phyloP scores from a whole-genome alignment of 2,329 filamentous ascomycete species.

The Shiraia bambusicola region DNA sequence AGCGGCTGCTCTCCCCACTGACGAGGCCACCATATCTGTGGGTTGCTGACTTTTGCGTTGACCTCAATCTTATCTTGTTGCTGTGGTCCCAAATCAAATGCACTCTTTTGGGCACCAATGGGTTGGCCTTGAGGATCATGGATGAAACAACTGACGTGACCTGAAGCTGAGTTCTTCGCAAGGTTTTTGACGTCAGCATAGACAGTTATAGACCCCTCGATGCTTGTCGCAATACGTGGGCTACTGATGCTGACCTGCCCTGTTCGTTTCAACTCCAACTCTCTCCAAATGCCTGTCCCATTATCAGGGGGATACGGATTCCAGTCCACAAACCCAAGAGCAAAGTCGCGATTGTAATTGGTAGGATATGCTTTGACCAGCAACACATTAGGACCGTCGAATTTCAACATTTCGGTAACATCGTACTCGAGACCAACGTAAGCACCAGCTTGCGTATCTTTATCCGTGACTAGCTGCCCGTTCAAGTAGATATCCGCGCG shows the following conservation, averaged over 20 bases:
- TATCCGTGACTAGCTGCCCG: constrained; percentile 54
- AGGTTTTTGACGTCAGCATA: constrained; percentile 27
- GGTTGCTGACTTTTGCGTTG: constrained; percentile 41
- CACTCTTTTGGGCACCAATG: background rate
- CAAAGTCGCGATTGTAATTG: constrained; percentile 61
- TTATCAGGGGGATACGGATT: constrained; percentile 64
- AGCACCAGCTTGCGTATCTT: constrained; percentile 55
- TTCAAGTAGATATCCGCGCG: constrained; percentile 63
- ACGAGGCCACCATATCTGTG: constrained; percentile 63
- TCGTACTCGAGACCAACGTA: constrained; percentile 61
- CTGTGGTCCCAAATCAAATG: constrained; percentile 3
- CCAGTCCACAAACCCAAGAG: constrained; percentile 63
- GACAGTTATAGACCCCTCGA: constrained; percentile 21
- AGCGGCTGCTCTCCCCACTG: constrained; percentile 61
- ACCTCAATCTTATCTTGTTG: constrained; percentile 2
- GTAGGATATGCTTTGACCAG: constrained; percentile 59
- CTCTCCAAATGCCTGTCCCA: constrained; percentile 63
- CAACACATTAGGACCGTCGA: constrained; percentile 51
- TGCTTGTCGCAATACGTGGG: constrained; percentile 29
- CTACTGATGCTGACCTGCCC: constrained; percentile 47
- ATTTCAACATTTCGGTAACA: constrained; percentile 48
- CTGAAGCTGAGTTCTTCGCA: constrained; percentile 5
- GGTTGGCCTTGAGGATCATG: constrained; percentile 6
- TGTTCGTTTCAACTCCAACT: constrained; percentile 58
- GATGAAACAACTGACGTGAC: constrained; percentile 16